phyloP scores from a whole-genome alignment of 169 alveolate species.

The Eimeria necatrix region DNA sequence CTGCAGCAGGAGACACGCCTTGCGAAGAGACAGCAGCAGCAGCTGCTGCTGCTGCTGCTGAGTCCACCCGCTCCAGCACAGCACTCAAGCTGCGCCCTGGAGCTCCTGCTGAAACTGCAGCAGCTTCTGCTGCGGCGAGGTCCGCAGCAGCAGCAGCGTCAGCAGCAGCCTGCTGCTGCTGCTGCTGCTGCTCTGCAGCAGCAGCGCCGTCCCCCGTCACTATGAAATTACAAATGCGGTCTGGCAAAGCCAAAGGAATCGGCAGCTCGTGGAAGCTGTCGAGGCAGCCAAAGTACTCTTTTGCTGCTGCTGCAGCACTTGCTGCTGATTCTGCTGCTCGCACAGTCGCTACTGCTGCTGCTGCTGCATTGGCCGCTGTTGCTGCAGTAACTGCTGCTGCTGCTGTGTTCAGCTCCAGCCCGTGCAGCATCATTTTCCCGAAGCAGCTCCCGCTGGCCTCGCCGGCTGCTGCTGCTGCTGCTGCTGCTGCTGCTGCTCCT shows the following conservation, averaged over 20 bases:
- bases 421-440: conserved; percentile 41
- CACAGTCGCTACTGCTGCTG: not conserved
- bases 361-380: not conserved
- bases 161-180: conserved; percentile 46
- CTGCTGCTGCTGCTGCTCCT: conserved; percentile 23
- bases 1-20: conserved; percentile 40
- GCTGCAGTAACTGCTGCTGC: not conserved
- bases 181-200: conserved; percentile 7
- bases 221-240: not conserved
- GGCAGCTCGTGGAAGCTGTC: conserved; percentile 59
- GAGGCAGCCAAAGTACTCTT: conserved; percentile 10
- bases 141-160: not conserved
- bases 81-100: not conserved
- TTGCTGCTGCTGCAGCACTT: conserved; percentile 1
- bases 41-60: conserved; percentile 28
- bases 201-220: not conserved
- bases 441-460: conserved; percentile 33
- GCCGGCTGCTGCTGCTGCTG: conserved; percentile 24
- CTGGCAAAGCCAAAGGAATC: conserved; percentile 36
- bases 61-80: not conserved
- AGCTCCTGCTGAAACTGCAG: conserved; percentile 13
- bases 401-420: not conserved
- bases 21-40: not conserved
- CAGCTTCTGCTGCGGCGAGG: conserved; percentile 32
- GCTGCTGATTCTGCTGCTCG: not conserved